These are phyloP conservation scores for Magnolia officinalis DNA, from an alignment of 164 flowering plant species.

Conservation along the genomic window DNA sequence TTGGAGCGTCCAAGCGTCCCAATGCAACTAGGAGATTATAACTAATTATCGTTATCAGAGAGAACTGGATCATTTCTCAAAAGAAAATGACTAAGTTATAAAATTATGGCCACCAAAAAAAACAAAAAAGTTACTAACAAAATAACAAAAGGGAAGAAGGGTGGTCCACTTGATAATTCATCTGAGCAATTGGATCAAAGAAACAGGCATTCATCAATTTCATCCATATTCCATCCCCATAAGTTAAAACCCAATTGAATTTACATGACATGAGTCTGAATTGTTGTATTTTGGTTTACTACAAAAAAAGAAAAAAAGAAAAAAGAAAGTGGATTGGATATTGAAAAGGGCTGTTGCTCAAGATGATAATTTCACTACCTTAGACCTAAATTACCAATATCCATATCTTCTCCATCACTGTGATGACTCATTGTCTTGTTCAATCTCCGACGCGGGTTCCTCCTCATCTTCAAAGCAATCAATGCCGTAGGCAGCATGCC, in stretches of 20 bases:
- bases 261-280: slow-evolving; percentile 19
- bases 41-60: neutral
- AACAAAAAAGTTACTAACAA: neutral
- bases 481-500: slow-evolving; percentile 71
- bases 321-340: neutral
- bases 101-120: too few relatives aligned
- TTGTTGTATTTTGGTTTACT: slow-evolving; percentile 14
- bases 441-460: slow-evolving; percentile 75
- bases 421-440: slow-evolving; percentile 57
- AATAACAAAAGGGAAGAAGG: neutral
- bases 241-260: slow-evolving; percentile 17
- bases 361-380: neutral
- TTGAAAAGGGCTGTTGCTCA: neutral
- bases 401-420: slow-evolving; percentile 14
- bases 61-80: too few relatives aligned
- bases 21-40: neutral
- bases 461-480: slow-evolving; percentile 66
- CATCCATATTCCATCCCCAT: slow-evolving; percentile 1
- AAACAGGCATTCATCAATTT: neutral
- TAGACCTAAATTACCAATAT: neutral
- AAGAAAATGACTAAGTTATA: too few relatives aligned
- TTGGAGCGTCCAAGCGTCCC: neutral
- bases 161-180: neutral
- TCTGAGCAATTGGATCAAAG: neutral
- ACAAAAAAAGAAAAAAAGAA: neutral